A percentile compares a stretch with the other conserved stretches of the same genome.
phyloP scores from a whole-genome alignment of 176 grass and related monocot genomes.

The Triticum aestivum region DNA sequence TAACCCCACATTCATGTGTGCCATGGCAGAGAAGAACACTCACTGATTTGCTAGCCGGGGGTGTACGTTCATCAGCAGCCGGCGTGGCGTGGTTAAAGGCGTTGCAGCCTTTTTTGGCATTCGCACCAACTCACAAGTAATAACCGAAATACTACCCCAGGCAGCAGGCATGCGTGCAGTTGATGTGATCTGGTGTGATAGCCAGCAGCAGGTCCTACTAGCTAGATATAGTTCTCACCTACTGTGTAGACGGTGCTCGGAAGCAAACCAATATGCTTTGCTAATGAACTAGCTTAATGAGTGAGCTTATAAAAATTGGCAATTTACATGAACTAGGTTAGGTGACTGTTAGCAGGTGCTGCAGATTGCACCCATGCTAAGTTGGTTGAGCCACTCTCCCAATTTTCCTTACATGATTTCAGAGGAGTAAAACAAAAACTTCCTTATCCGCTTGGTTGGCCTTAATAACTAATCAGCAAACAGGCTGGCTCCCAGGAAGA shows the following conservation, averaged over 20 bases:
- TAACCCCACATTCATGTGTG: constrained; percentile 18
- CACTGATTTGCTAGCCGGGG: background rate
- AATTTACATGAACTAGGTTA: background rate
- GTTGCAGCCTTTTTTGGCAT: constrained; percentile 30
- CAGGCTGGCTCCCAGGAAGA: too few relatives aligned
- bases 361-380: background rate
- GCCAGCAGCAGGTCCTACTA: background rate
- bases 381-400: too few relatives aligned
- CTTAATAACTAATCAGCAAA: too few relatives aligned
- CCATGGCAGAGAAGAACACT: background rate
- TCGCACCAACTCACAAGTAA: background rate
- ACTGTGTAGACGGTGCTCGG: too few relatives aligned
- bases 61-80: background rate
- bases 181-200: constrained; percentile 21
- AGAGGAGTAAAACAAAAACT: too few relatives aligned
- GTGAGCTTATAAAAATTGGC: background rate
- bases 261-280: background rate
- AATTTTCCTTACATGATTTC: too few relatives aligned
- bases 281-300: background rate
- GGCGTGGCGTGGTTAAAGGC: constrained; percentile 38
- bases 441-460: too few relatives aligned
- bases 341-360: background rate
- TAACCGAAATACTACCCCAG: background rate
- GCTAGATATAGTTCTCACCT: too few relatives aligned
- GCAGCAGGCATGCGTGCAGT: background rate